A percentile compares a stretch with the other conserved stretches of the same genome.
Evolutionary conservation across 2,329 filamentous ascomycete species (phyloP).

Genomic region (Aaosphaeria pasadenensis): DNA sequence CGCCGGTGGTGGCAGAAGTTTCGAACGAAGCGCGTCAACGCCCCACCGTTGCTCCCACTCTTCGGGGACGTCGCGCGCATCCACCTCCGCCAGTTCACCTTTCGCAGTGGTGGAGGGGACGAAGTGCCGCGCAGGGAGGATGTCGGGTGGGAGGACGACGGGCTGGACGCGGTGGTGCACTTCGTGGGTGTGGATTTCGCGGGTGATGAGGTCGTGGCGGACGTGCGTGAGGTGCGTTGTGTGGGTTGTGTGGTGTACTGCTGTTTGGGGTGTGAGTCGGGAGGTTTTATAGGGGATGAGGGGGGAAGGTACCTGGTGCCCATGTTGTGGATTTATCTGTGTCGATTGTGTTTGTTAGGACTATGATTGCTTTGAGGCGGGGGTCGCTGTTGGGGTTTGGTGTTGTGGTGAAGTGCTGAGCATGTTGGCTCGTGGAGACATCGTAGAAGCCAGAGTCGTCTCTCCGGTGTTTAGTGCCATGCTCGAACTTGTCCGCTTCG

Average conservation of each 20-base stretch:
- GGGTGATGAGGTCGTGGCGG: conserved; percentile 30
- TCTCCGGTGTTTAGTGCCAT: no score
- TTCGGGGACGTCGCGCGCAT: no score
- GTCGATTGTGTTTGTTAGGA: conserved; percentile 37
- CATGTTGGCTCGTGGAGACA: no score
- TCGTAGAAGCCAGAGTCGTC: no score
- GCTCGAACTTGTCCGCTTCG: no score
- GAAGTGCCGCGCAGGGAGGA: conserved; percentile 54
- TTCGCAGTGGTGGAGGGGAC: conserved; percentile 34
- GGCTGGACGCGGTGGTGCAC: conserved; percentile 53
- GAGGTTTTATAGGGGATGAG: conserved; percentile 39
- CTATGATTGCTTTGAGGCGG: neutral
- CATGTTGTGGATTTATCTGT: conserved; percentile 33
- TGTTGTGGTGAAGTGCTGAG: no score
- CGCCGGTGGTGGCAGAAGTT: no score
- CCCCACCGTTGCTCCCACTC: no score
- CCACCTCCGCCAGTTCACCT: conserved; percentile 43
- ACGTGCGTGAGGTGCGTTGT: conserved; percentile 13
- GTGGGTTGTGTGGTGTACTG: conserved; percentile 34
- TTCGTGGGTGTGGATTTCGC: conserved; percentile 55
- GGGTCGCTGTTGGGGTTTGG: no score
- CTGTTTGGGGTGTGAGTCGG: conserved; percentile 45
- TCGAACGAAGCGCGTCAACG: no score
- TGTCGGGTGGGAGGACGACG: conserved; percentile 50
- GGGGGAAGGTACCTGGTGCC: conserved; percentile 36